Evolutionary conservation across 2,329 filamentous ascomycete genomes (phyloP), one percentile per base, ranked within the genome.

Genomic region (Fonsecaea pedrosoi): DNA sequence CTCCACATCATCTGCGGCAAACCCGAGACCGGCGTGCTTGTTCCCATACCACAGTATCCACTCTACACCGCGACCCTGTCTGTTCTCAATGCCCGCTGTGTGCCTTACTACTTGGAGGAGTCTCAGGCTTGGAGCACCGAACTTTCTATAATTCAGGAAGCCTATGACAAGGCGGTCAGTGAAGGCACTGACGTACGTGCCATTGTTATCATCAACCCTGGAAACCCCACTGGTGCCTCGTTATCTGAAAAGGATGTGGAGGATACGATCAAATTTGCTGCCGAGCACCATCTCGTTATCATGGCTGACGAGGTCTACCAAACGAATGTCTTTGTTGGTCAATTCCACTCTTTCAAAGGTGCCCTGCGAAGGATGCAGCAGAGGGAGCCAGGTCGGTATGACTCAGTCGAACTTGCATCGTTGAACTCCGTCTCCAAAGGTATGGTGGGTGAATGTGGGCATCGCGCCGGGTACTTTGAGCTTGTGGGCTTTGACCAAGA

Each of bases 261-360:
- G 75, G 85, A 86, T 60, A 92, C 98, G n/a, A 86, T 98, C 72
- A 88, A 95, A 71, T 90, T 97, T 70, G 94, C 95, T 45, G 89
- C 89, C 34, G 85, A 94, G 78, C 88, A 97, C 84, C 88, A 90
- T 73, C 86, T 99, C 32, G 93, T 98, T 64, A 84, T 98, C 71
- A 87, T 99, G 75, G 95, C 95, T 60, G 95, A 99, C 76, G 95
- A 99, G 81, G 95, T 99, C 42, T 99, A 99, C 87, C 95, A 99
- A 82, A 98, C 95, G 77, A 99, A 99, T 80, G 91, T 99, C 74
- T 99, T 99, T 82, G 83, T 71, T 69, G 95, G 95, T 79, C 86
- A 94, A 78, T 99, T 99, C 84, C 88, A 92, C 82, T 96, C 92
- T 75, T 98, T 99, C 89, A 98, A 98, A 84, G 89, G 91, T 74